Conservation (phyloP, 2,329 filamentous ascomycete species). For the Fusarium oligoseptatum region DNA sequence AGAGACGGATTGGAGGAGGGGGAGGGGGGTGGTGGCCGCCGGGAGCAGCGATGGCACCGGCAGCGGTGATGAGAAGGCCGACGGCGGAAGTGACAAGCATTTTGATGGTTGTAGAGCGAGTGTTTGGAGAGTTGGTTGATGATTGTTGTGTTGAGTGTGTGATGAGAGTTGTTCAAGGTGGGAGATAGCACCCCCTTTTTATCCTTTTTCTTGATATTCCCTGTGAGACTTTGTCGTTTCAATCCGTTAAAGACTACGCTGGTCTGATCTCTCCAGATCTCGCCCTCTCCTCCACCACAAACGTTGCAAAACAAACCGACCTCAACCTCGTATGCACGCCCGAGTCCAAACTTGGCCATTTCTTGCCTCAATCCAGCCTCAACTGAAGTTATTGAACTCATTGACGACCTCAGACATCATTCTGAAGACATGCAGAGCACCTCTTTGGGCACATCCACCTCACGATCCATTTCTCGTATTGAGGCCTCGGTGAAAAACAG, state of each 20-base stretch:
- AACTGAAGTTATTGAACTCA: conserved; percentile 30
- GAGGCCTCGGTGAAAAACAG: background rate
- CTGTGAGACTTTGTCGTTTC: background rate
- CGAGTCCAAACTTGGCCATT: background rate
- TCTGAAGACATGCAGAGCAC: background rate
- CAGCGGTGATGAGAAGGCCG: background rate
- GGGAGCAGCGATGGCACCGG: too few species aligned
- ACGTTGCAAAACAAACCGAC: too few species aligned
- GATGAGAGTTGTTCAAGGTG: conserved; percentile 9
- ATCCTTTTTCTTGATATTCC: background rate
- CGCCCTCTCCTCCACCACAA: background rate
- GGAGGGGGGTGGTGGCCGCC: too few species aligned
- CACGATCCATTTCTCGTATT: background rate
- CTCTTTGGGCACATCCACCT: background rate
- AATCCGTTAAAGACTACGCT: background rate
- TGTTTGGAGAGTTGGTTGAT: conserved; percentile 14
- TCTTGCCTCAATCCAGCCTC: background rate
- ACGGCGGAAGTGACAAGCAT: conserved; percentile 28
- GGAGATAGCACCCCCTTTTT: conserved; percentile 19
- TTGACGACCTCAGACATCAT: background rate
- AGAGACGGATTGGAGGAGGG: too few species aligned
- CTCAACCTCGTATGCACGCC: background rate
- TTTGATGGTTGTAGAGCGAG: conserved; percentile 21
- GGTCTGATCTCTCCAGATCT: background rate
- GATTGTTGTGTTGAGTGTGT: conserved; percentile 12